phyloP scores from a whole-genome alignment of 768 basidiomycete species.

The Lentinula raphanica region DNA sequence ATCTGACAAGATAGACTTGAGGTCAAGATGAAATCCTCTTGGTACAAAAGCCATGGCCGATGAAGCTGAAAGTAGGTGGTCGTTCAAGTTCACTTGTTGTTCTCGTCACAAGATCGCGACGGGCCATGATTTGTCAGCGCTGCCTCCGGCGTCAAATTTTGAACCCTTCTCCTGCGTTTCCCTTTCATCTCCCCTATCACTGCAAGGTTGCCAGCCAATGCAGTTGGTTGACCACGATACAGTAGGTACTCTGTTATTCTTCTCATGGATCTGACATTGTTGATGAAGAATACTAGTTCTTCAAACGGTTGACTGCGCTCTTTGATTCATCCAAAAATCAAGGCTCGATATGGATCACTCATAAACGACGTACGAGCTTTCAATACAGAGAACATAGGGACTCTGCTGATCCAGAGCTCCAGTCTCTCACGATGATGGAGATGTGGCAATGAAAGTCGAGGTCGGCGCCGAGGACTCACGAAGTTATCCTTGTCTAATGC shows the following conservation, averaged over 20 bases:
- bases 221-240: constrained; percentile 53
- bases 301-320: constrained; percentile 57
- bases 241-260: constrained; percentile 32
- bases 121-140: not conserved
- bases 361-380: constrained; percentile 76
- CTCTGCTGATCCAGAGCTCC: not conserved
- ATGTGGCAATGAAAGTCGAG: constrained; percentile 45
- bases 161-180: too few relatives aligned
- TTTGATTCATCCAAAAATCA: constrained; percentile 67
- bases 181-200: too few relatives aligned
- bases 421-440: constrained; percentile 72
- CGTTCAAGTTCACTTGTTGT: not conserved
- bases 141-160: not conserved
- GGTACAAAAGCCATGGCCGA: not conserved
- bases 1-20: constrained; percentile 45
- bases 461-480: constrained; percentile 31
- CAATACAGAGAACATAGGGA: not conserved
- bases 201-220: constrained; percentile 21
- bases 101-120: not conserved
- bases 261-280: not conserved
- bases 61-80: too few relatives aligned
- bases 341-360: constrained; percentile 88
- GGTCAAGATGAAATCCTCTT: constrained; percentile 47
- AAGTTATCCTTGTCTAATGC: constrained; percentile 82
- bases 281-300: constrained; percentile 47